A percentile compares a stretch with the other conserved stretches of the same genome.
phyloP scores from a whole-genome alignment of 2,329 filamentous ascomycete species.

The Sporothrix euskadiensis region DNA sequence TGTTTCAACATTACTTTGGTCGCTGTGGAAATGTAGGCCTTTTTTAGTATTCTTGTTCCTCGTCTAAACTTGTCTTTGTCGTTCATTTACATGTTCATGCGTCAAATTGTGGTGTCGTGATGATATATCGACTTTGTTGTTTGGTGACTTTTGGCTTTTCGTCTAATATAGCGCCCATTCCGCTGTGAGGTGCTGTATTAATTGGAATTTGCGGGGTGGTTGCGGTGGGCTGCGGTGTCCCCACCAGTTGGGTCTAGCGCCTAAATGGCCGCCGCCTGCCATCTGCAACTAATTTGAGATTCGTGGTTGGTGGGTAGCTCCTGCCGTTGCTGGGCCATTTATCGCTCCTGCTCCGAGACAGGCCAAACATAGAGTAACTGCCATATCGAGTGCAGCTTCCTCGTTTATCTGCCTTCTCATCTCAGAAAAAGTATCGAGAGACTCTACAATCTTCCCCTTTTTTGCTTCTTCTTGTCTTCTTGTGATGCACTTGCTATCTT shows the following conservation, averaged over 20 bases:
- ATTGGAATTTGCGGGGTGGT: conserved; percentile 15
- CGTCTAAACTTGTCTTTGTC: no score
- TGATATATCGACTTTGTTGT: conserved; percentile 1
- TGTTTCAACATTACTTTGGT: neutral
- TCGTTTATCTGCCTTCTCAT: neutral
- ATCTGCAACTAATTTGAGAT: neutral
- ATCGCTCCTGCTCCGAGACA: conserved; percentile 29
- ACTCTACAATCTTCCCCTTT: neutral
- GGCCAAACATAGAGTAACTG: conserved; percentile 18
- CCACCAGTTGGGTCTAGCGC: conserved; percentile 4
- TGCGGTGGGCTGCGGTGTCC: neutral
- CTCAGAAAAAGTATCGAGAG: neutral
- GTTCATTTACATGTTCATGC: conserved; percentile 1
- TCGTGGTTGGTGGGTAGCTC: conserved; percentile 21
- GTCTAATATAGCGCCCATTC: conserved; percentile 1
- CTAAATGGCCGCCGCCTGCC: neutral
- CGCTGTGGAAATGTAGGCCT: neutral
- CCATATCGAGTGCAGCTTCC: conserved; percentile 14
- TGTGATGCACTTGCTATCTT: neutral
- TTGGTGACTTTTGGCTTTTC: neutral
- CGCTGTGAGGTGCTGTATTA: conserved; percentile 5
- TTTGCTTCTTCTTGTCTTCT: neutral
- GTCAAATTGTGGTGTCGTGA: neutral
- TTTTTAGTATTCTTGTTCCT: neutral
- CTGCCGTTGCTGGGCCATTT: conserved; percentile 35